These are phyloP conservation scores for Dactylonectria estremocensis DNA, from an alignment of 2,329 filamentous ascomycete species.

Conservation along the genomic window DNA sequence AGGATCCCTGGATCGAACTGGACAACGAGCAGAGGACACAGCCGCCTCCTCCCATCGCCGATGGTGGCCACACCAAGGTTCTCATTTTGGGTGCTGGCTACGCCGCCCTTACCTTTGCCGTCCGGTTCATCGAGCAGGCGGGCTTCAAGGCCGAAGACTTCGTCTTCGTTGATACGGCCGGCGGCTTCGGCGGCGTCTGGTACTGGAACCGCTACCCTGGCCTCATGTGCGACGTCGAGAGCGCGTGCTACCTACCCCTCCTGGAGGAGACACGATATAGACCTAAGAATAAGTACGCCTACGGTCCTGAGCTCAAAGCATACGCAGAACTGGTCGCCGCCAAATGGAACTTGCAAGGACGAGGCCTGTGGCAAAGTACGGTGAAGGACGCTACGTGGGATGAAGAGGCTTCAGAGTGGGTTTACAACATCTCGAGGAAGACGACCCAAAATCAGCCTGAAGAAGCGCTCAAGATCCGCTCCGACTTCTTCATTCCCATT, in stretches of 20 bases:
- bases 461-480: conserved; percentile 51
- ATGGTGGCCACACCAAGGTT: background rate
- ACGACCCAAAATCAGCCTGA: background rate
- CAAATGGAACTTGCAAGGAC: conserved; percentile 57
- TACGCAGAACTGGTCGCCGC: conserved; percentile 60
- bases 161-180: conserved; percentile 55
- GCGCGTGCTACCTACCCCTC: conserved; percentile 72
- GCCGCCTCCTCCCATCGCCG: background rate
- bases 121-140: background rate
- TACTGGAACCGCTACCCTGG: conserved; percentile 68
- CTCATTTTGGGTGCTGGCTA: background rate
- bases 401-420: conserved; percentile 51
- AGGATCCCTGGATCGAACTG: conserved; percentile 8
- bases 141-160: background rate
- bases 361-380: conserved; percentile 59
- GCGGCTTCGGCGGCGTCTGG: conserved; percentile 66
- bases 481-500: conserved; percentile 58
- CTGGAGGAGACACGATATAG: conserved; percentile 74
- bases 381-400: conserved; percentile 63
- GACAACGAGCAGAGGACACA: background rate
- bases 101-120: conserved; percentile 2
- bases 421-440: conserved; percentile 38
- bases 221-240: conserved; percentile 71
- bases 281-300: conserved; percentile 65
- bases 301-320: conserved; percentile 59